phyloP scores from a whole-genome alignment of 2,329 filamentous ascomycete genomes.

The Myriosclerotinia curreyana region DNA sequence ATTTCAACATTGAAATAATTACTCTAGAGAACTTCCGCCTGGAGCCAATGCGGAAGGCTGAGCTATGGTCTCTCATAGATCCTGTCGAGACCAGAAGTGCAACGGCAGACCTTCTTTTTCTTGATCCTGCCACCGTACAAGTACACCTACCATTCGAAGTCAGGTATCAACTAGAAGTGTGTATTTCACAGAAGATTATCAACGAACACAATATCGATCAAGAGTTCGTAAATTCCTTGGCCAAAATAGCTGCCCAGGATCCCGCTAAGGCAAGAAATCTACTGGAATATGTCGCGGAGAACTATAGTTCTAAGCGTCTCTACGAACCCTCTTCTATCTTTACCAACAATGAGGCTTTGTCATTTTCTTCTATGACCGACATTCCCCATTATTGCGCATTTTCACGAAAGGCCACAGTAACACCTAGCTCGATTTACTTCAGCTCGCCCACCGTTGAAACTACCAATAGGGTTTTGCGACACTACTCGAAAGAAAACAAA shows the following conservation, averaged over 20 bases:
- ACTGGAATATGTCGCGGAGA: conserved; percentile 70
- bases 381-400: conserved; percentile 72
- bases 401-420: conserved; percentile 74
- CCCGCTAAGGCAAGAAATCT: conserved; percentile 57
- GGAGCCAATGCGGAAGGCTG: conserved; percentile 38
- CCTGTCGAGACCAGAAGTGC: conserved; percentile 23
- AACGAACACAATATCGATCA: conserved; percentile 70
- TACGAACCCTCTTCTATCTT: conserved; percentile 75
- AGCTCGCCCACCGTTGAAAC: conserved; percentile 76
- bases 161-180: conserved; percentile 89
- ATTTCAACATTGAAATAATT: conserved; percentile 67
- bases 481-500: conserved; percentile 56
- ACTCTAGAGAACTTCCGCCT: conserved; percentile 45
- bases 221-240: conserved; percentile 65
- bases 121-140: conserved; percentile 34
- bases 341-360: conserved; percentile 48
- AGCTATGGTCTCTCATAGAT: conserved; percentile 47
- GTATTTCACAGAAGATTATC: conserved; percentile 74
- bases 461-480: conserved; percentile 81
- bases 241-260: conserved; percentile 46
- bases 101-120: conserved; percentile 28
- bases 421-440: conserved; percentile 78
- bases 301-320: conserved; percentile 51
- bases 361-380: conserved; percentile 47
- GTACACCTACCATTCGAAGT: conserved; percentile 63